Percentiles rank a stretch among this genome's conserved stretches.
Evolutionary conservation across 345 rosid species (phyloP).

Genomic region (Corchorus olitorius): DNA sequence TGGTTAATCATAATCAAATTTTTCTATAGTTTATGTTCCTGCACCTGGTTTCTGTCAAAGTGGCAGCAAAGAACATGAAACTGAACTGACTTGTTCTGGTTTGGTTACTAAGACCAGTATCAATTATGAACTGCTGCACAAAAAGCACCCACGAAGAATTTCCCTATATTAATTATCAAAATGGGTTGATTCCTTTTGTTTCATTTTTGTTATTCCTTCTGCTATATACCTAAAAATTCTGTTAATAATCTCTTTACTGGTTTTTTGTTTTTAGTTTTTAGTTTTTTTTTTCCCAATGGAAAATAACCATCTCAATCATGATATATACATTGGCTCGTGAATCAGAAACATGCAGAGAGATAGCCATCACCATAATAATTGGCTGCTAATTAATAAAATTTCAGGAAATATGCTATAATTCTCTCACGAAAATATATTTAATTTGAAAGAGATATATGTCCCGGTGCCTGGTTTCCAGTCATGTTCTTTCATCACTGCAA

Average conservation of each 20-base stretch:
- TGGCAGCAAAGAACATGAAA: not conserved
- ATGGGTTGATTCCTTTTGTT: not conserved
- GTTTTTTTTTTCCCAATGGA: not conserved
- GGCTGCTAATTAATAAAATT: not conserved
- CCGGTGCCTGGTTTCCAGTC: not conserved
- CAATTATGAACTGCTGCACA: not conserved
- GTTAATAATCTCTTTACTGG: not conserved
- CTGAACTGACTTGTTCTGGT: not conserved
- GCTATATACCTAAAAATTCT: not conserved
- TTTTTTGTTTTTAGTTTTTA: not conserved
- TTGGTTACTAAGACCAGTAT: not conserved
- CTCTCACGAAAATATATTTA: not conserved
- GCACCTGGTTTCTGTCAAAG: not conserved
- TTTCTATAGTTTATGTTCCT: not conserved
- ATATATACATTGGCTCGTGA: not conserved
- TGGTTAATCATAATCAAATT: not conserved
- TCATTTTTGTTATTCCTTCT: not conserved
- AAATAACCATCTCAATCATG: not conserved
- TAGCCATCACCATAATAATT: not conserved
- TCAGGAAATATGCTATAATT: not conserved
- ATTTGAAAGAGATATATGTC: not conserved
- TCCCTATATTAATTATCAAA: no score
- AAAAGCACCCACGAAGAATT: not conserved
- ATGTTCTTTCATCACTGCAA: not conserved
- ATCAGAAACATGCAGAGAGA: not conserved